Percentiles rank a stretch among this genome's conserved stretches.
Conservation (phyloP, 345 rosid species). For the Ceriops zippeliana region DNA sequence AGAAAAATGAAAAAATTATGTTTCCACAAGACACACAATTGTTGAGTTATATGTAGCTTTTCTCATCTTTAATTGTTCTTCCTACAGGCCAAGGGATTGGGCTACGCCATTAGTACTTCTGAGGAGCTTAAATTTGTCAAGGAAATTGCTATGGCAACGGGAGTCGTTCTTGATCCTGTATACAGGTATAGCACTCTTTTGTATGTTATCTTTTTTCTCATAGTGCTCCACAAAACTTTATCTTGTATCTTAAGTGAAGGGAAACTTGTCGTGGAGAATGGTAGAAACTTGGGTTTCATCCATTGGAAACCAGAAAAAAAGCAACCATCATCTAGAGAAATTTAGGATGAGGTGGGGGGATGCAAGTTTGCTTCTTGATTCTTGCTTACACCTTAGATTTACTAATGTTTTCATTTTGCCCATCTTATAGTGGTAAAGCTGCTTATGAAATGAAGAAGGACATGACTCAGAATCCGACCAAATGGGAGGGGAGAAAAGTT, state of each 20-base stretch:
- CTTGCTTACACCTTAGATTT: not conserved
- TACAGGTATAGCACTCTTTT: conserved; percentile 54
- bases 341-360: no score
- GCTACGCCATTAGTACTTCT: conserved; percentile 74
- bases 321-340: no score
- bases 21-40: no score
- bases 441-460: conserved; percentile 69
- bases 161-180: conserved; percentile 85
- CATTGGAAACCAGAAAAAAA: no score
- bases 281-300: no score
- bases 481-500: conserved; percentile 79
- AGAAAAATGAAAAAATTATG: no score
- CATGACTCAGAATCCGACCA: conserved; percentile 65
- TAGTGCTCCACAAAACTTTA: no score
- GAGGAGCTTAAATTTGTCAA: conserved; percentile 80
- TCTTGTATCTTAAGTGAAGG: no score
- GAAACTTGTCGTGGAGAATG: no score
- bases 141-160: conserved; percentile 71
- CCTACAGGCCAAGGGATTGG: conserved; percentile 78
- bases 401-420: not conserved
- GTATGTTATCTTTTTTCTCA: not conserved
- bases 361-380: not conserved
- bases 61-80: not conserved
- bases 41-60: not conserved
- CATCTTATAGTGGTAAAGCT: conserved; percentile 72